These are phyloP conservation scores for Aureoboletus auriporus DNA, from an alignment of 768 basidiomycete species.

Conservation along the genomic window DNA sequence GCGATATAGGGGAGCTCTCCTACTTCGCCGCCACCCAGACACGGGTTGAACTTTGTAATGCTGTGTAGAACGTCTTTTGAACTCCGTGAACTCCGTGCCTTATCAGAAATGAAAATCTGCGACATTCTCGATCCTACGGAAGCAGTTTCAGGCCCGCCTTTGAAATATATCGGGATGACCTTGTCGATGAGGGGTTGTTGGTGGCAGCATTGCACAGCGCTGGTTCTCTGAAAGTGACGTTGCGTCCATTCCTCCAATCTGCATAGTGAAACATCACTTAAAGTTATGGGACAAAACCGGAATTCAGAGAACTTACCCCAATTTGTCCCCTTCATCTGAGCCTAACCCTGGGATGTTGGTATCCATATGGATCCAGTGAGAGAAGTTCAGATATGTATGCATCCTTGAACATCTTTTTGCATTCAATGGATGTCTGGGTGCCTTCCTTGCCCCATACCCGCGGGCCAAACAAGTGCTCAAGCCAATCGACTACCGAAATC, in stretches of 20 bases:
- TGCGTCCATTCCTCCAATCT: slow-evolving; percentile 4
- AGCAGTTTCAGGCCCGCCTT: neutral
- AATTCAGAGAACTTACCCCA: neutral
- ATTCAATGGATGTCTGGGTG: neutral
- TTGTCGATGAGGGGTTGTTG: slow-evolving; percentile 9
- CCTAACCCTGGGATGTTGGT: neutral
- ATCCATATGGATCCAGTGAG: neutral
- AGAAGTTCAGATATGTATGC: neutral
- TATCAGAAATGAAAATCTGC: slow-evolving; percentile 6
- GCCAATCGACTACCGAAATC: slow-evolving; percentile 1
- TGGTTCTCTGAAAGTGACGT: slow-evolving; percentile 9
- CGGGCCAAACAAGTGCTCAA: slow-evolving; percentile 1
- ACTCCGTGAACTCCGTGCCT: too few species aligned
- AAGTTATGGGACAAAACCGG: neutral
- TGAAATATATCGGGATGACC: slow-evolving; percentile 11
- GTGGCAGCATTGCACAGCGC: slow-evolving; percentile 8
- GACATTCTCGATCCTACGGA: neutral
- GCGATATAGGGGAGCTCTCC: neutral
- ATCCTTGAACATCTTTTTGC: neutral
- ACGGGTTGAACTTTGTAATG: too few species aligned
- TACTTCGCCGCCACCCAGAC: too few species aligned
- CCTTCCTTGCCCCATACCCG: neutral
- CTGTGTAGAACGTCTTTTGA: too few species aligned
- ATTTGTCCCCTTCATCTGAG: neutral
- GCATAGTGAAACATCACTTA: neutral